Base-by-base conservation (phyloP, 2,329 filamentous ascomycete species). In the Escovopsis weberi region DNA sequence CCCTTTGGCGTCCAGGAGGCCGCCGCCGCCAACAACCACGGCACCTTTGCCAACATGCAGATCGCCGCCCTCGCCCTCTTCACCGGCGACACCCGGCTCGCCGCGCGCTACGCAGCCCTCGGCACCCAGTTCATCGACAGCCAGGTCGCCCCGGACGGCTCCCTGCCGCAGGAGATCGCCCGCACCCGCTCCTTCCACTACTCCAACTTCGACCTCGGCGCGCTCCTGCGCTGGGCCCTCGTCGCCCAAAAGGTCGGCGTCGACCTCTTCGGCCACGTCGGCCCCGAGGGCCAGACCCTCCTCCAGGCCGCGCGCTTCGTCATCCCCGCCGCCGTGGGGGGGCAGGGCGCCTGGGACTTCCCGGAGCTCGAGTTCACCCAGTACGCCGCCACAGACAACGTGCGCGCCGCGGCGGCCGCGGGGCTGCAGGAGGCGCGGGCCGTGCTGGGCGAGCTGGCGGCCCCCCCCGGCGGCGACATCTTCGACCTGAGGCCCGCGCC, bases 111-210 rank as follows among this genome's bases (percentile, higher is more conserved):
- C 2, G 19, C 32, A 4, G 40, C 41, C 4, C 33, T 42, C 9
- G 44, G 42, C n/a, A 37, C 37, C 34, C 33, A 15, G 12, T 43
- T 49, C 37, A 47, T 56, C 40, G 37, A 52, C 32, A 45, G 44
- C 12, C 48, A 53, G 11, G 45, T 56, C 40, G 38, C 40, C 6
- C 40, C 48, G 2, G 48, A 54, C 42, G 54, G 54, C 12, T 51
- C 47, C 2, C 48, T 51, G 43, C 53, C 54, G 4, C 44, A 48
- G 18, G 54, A 56, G 43, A 51, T 55, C 23, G 40, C 38, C 9
- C 51, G 54, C 36, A 56, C 54, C 12, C 47, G 52, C 37, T 53
- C 51, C 43, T 56, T 50, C 43, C 54, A 56, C 46, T 56, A 55
- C 47, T 49, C 51, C 23, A 55, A 51, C 11, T 56, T 56, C 33